Base-by-base conservation (phyloP, 768 basidiomycete species). In the Chalciporus sphaerocephalus region DNA sequence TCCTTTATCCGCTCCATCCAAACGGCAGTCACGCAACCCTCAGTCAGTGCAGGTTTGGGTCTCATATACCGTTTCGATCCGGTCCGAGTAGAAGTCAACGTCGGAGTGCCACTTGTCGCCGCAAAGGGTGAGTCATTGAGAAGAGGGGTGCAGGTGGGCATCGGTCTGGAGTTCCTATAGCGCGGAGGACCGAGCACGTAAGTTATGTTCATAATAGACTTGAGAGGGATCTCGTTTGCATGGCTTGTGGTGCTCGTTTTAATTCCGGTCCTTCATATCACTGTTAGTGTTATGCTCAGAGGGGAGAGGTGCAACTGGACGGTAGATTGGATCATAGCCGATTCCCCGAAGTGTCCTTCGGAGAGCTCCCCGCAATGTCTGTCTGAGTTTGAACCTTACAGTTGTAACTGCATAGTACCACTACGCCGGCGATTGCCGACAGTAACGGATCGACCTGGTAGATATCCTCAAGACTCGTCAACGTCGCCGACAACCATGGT, bases 41-140 rank as follows among this genome's bases (percentile, higher is more conserved):
- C 87, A 0, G 68, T 94, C 38, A 87, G 87, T 3, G 87, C 78
- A 1, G 92, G 92, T 6, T 56, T 92, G 11, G 93, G 92, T 4
- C 67, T 96, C 13, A 77, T 94, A 24, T 94, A 92, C 59, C 74
- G 81, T 27, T 83, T 92, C 52, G 85, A 90, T 48, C 85, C 89
- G 5, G 74, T 91, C 16, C 75, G 93, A n/a, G 74, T 92, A 21
- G 93, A 96, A 65, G 71, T 91, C 47, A 95, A 94, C 63, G 78
- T 95, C 51, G 90, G 92, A 6, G 72, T 95, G 27, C 92, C 92
- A 5, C 70, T 96, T 3, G 75, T 84, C 3, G 78, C 80, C 2
- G 79, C 78, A 36, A 76, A 72, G 56, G 80, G 78, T 44, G 92
- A 90, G 63, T 80, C 80, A 8, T 56, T 66, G 44, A 74, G 79